These are phyloP conservation scores for Nissolia schottii DNA, from an alignment of 306 rosid species.

Conservation along the genomic window DNA sequence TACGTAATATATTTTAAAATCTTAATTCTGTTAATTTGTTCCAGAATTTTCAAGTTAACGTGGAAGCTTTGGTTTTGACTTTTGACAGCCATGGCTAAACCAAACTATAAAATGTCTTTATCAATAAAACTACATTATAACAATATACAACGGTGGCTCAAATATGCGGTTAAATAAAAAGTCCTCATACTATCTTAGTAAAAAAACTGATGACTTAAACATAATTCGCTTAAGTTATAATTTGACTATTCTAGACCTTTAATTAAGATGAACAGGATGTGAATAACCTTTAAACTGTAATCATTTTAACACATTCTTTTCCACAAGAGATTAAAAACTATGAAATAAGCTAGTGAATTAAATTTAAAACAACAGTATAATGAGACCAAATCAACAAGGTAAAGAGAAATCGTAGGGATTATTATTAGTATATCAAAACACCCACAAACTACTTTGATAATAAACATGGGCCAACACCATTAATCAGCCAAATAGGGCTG, in stretches of 20 bases:
- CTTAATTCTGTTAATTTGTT: background rate
- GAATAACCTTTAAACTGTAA: no score
- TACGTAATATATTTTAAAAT: background rate
- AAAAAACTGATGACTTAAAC: no score
- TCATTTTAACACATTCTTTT: background rate
- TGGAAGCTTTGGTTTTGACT: background rate
- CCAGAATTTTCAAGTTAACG: background rate
- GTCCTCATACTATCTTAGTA: no score
- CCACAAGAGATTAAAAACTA: background rate
- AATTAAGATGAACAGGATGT: background rate
- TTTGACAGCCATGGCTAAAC: no score
- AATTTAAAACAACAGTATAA: background rate
- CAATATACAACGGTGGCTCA: background rate
- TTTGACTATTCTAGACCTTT: background rate
- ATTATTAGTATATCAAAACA: background rate
- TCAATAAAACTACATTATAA: background rate
- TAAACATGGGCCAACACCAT: background rate
- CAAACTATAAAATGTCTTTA: background rate
- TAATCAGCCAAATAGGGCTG: background rate
- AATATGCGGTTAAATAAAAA: no score
- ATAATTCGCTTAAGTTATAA: background rate
- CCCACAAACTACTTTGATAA: background rate
- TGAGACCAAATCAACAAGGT: background rate
- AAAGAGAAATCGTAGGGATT: background rate
- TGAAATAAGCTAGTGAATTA: background rate